Evolutionary conservation across 1,284 basidiomycete species (phyloP).

Genomic region (Neonothopanus nambi): DNA sequence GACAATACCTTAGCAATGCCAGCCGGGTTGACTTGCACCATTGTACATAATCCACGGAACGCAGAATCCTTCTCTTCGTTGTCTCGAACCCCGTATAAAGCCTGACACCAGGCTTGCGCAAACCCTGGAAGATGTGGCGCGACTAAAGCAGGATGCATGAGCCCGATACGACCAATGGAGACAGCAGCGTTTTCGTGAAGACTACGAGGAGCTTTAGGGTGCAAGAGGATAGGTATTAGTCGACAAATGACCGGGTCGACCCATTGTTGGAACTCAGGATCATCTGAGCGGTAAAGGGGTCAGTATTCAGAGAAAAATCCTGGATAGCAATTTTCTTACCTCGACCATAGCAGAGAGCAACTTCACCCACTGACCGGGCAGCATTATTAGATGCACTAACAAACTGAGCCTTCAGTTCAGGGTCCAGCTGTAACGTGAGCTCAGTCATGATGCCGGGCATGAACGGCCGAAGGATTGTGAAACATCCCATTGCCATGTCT

Average conservation of each 20-base stretch:
- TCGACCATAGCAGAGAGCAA: constrained; percentile 84
- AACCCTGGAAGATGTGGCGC: constrained; percentile 91
- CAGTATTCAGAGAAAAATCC: not conserved
- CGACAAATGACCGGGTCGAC: constrained; percentile 85
- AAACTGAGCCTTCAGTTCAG: constrained; percentile 88
- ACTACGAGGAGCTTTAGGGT: constrained; percentile 90
- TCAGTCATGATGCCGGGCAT: constrained; percentile 90
- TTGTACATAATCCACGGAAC: constrained; percentile 95
- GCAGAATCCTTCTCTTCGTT: constrained; percentile 99
- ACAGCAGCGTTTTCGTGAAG: constrained; percentile 98
- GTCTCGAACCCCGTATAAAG: constrained; percentile 97
- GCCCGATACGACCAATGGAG: constrained; percentile 95
- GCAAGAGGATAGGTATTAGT: constrained; percentile 90
- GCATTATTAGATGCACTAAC: constrained; percentile 99
- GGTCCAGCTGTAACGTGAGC: constrained; percentile 87
- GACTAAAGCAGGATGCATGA: constrained; percentile 88
- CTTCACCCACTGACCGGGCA: constrained; percentile 99
- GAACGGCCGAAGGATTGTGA: constrained; percentile 80
- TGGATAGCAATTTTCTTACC: constrained; percentile 42
- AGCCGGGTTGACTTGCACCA: constrained; percentile 91
- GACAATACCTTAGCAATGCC: constrained; percentile 85
- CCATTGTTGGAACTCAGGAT: constrained; percentile 86
- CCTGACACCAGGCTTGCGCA: constrained; percentile 96
- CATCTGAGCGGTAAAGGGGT: constrained; percentile 46
- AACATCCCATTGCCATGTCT: constrained; percentile 97